Conservation (phyloP, 805 yeast genomes). For the Zygosaccharomyces gambellarensis region DNA sequence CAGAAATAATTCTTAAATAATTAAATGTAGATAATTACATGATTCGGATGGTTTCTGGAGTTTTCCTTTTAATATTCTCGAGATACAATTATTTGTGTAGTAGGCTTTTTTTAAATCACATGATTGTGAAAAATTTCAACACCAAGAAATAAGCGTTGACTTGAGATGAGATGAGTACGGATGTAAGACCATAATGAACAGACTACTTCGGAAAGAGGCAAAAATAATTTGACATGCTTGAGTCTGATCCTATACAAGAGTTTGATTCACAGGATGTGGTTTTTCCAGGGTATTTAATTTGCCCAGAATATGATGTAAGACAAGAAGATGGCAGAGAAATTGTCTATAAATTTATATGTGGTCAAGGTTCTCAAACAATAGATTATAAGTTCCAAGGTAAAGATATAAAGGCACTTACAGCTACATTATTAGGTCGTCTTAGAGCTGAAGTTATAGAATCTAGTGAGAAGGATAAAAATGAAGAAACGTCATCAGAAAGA, state of each 20-base stretch:
- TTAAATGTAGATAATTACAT: neutral
- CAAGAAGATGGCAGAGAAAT: conserved; percentile 30
- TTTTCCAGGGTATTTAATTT: conserved; percentile 78
- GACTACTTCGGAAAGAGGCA: neutral
- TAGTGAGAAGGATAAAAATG: conserved; percentile 13
- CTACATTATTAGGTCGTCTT: conserved; percentile 64
- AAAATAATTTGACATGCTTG: neutral
- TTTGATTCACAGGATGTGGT: conserved; percentile 41
- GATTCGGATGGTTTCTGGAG: neutral
- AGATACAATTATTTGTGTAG: neutral
- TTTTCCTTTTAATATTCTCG: neutral
- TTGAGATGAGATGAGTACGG: neutral
- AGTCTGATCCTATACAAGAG: neutral
- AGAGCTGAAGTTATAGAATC: conserved; percentile 23
- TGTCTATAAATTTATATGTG: conserved; percentile 49
- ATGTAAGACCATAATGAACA: neutral
- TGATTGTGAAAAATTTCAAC: conserved; percentile 1
- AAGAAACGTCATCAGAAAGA: conserved; percentile 12
- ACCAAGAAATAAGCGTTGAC: neutral
- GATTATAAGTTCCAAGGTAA: conserved; percentile 40
- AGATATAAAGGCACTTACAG: conserved; percentile 40
- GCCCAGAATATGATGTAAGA: conserved; percentile 46
- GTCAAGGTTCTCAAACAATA: conserved; percentile 58
- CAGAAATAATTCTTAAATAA: neutral
- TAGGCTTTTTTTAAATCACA: neutral